These are phyloP conservation scores for Globisporangium middletonii DNA, from an alignment of 352 stramenopile species.

Conservation along the genomic window DNA sequence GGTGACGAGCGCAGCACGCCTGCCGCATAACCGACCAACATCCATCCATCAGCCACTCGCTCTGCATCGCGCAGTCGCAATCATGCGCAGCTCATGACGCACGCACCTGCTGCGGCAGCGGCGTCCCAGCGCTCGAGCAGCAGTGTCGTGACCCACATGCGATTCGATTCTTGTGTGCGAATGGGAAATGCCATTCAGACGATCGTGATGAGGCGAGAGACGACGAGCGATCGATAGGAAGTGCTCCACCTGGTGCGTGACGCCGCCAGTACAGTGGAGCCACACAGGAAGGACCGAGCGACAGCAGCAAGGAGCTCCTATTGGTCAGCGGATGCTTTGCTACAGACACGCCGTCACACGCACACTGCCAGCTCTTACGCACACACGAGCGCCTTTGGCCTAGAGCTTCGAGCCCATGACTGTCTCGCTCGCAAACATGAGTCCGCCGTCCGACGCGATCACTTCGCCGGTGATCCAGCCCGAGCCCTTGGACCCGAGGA, in stretches of 20 bases:
- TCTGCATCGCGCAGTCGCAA: not conserved
- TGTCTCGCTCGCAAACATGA: constrained; percentile 43
- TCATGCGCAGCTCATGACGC: not conserved
- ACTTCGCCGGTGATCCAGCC: constrained; percentile 91
- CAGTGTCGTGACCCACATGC: not conserved
- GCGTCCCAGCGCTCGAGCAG: constrained; percentile 20
- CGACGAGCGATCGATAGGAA: no score
- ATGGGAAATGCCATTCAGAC: no score
- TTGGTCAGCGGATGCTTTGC: no score
- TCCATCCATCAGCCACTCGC: not conserved
- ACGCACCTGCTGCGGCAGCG: constrained; percentile 15
- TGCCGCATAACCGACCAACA: constrained; percentile 5
- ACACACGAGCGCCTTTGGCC: no score
- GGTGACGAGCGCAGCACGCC: constrained; percentile 33
- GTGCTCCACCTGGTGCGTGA: no score
- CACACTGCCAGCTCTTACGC: no score
- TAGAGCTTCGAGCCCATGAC: constrained; percentile 29
- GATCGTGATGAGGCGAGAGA: no score
- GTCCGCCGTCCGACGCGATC: constrained; percentile 89
- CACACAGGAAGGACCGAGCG: no score
- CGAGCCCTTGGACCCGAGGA: constrained; percentile 84
- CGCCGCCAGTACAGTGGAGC: no score
- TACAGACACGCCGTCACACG: no score
- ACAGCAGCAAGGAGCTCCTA: no score
- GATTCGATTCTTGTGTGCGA: constrained; percentile 29